Base-by-base conservation (phyloP, 2,329 filamentous ascomycete genomes). In the Drechslerella coelobrocha region DNA sequence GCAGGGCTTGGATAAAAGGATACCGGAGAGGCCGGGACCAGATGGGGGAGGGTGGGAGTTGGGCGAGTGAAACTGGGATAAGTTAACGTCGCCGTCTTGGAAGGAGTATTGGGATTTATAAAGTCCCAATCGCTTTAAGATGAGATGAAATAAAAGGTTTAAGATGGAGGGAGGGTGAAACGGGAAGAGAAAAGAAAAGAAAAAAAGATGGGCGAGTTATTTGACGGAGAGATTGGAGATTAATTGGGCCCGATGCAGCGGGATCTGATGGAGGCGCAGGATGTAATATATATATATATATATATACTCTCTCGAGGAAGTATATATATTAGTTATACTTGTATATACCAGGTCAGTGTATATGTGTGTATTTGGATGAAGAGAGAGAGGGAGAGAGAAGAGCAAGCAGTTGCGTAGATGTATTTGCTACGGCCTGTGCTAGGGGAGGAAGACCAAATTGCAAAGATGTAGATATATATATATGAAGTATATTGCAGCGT, bases 1-100 rank as follows among this genome's bases (percentile, higher is more conserved):
- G 66, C 59, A 45, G 66, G 66, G 34, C 66, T 71, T 50, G 66
- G 66, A 39, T 71, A 71, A 26, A 59, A 71, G 23, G 66, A 71
- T 6, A 60, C 66, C 21, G 66, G 66, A 47, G 66, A 63, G 43
- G 66, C 66, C 66, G 66, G 66, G 53, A 71, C 55, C 27, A 71
- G 66, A 47, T 71, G 66, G 6, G 66, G 66, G 14, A 71, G 53
- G 23, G 47, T 60, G 2, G 66, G 66, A 45, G 66, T 63, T 29
- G 63, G 66, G 55, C 66, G 66, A 45, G 66, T 52, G 48, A 71
- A 71, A 29, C 56, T 48, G 55, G 59, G 54, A 60, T 71, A 71
- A 23, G 52, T 71, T 50, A 71, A 48, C 24, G 66, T 52, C 66
- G 66, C 66, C 66, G 66, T 71, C 39, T 71, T 71, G 66, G 29